Evolutionary conservation across 2,329 filamentous ascomycete genomes (phyloP), one percentile per base, ranked within the genome.

Genomic region (Talaromyces sp.): DNA sequence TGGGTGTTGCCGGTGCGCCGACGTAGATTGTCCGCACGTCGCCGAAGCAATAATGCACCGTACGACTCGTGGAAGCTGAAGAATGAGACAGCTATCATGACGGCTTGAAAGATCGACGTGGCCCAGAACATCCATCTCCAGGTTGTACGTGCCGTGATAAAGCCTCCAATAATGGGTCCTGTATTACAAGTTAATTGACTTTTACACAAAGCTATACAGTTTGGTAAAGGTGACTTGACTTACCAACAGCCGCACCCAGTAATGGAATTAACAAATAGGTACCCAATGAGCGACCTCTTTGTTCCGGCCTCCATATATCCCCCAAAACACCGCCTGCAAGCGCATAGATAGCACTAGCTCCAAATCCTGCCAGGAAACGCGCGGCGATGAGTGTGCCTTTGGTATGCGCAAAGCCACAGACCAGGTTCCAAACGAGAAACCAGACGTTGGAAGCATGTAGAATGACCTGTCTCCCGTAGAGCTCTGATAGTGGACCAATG

Each of bases 161-260:
- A 88, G 2, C 83, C 85, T 22, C 86, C 86, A 1, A 82, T 81
- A 2, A 89, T 84, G 1, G 87, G 87, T 0, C 86, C 87, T 19
- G 88, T 77, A 1, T 84, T 5, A 52, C 69, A 68, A 33, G 68
- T 70, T 19, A 72, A 68, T 14, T 43, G 39, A 16, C 72, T n/a
- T 76, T 70, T 35, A 78, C 73, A 4, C 52, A 69, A 52, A 74
- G 76, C 9, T 85, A 83, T 67, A 79, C 43, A 85, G 82, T 5
- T 67, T 66, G 39, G 79, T 76, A 61, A 87, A 84, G 7, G 74
- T 72, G 10, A 6, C 39, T 41, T 41, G 10, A 16, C 39, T 43
- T 43, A 43, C 39, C 39, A 14, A 43, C 11, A 16, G 39, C 39
- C 5, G 39, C 39, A 14, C 39, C 39, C 9, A 43, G 39, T 43